phyloP scores from a whole-genome alignment of 1,284 basidiomycete genomes.

The Meripilus lineatus region DNA sequence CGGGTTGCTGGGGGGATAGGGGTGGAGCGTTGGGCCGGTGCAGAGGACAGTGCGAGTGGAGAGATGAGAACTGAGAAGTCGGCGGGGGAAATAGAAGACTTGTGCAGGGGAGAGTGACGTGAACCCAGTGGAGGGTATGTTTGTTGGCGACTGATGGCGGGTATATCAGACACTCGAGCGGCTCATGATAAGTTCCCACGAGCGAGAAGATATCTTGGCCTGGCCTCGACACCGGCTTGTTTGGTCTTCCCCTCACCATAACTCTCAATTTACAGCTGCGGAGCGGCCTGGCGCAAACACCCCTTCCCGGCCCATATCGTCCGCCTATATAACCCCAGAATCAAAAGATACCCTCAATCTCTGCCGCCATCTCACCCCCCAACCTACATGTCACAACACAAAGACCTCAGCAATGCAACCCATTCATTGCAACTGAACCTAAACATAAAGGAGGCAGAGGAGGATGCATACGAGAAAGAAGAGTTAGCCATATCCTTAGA shows the following conservation, averaged over 20 bases:
- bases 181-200: conserved; percentile 14
- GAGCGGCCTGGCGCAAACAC: conserved; percentile 22
- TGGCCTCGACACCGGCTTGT: not conserved
- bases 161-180: no score
- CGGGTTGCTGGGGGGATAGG: no score
- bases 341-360: conserved; percentile 18
- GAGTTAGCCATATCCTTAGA: conserved; percentile 40
- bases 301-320: conserved; percentile 3
- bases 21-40: no score
- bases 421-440: conserved; percentile 22
- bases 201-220: conserved; percentile 4
- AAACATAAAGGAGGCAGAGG: conserved; percentile 22
- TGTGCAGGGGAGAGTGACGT: no score
- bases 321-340: conserved; percentile 14
- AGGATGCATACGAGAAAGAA: conserved; percentile 38
- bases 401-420: conserved; percentile 25
- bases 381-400: conserved; percentile 26
- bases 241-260: conserved; percentile 1
- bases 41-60: no score
- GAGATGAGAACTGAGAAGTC: no score
- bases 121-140: no score
- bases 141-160: no score
- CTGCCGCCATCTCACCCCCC: conserved; percentile 8
- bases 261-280: conserved; percentile 21
- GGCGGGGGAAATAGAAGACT: no score